Evolutionary conservation across 2,329 filamentous ascomycete species (phyloP).

Genomic region (Ramularia collo-cygni): DNA sequence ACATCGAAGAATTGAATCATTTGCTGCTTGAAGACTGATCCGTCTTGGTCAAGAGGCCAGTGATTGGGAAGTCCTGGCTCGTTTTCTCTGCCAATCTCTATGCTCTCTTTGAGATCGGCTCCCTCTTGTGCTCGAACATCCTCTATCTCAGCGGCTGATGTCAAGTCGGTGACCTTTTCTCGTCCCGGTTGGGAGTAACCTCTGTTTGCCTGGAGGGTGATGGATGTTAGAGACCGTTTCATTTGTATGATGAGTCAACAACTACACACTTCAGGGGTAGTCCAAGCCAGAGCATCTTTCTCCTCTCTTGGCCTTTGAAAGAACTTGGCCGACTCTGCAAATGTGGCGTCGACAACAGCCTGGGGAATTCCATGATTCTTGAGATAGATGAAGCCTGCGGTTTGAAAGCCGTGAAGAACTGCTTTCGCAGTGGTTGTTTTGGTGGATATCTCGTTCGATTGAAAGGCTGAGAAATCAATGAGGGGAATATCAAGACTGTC

Average conservation of each 20-base stretch:
- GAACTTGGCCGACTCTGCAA: slow-evolving; percentile 55
- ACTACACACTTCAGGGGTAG: slow-evolving; percentile 31
- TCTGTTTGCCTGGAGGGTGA: slow-evolving; percentile 36
- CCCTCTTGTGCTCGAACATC: slow-evolving; percentile 45
- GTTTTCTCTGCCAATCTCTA: slow-evolving; percentile 56
- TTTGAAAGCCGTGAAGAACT: slow-evolving; percentile 74
- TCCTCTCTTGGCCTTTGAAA: slow-evolving; percentile 56
- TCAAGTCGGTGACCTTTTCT: slow-evolving; percentile 60
- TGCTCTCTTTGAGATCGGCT: slow-evolving; percentile 49
- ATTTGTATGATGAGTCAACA: background rate
- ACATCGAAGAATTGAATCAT: slow-evolving; percentile 68
- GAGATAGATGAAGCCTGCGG: slow-evolving; percentile 82
- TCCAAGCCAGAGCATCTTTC: slow-evolving; percentile 64
- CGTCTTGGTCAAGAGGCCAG: slow-evolving; percentile 57
- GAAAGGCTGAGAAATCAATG: slow-evolving; percentile 68
- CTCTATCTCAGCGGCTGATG: slow-evolving; percentile 49
- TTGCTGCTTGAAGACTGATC: slow-evolving; percentile 61
- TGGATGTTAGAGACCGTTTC: no score
- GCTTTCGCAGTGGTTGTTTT: slow-evolving; percentile 51
- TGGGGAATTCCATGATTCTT: slow-evolving; percentile 66
- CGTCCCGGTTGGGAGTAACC: slow-evolving; percentile 46
- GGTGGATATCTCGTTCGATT: slow-evolving; percentile 32
- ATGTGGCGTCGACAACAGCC: slow-evolving; percentile 26
- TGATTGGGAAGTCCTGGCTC: slow-evolving; percentile 62
- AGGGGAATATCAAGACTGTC: slow-evolving; percentile 39